phyloP scores from a whole-genome alignment of 345 rosid species.

The Eucalyptus polybractea region DNA sequence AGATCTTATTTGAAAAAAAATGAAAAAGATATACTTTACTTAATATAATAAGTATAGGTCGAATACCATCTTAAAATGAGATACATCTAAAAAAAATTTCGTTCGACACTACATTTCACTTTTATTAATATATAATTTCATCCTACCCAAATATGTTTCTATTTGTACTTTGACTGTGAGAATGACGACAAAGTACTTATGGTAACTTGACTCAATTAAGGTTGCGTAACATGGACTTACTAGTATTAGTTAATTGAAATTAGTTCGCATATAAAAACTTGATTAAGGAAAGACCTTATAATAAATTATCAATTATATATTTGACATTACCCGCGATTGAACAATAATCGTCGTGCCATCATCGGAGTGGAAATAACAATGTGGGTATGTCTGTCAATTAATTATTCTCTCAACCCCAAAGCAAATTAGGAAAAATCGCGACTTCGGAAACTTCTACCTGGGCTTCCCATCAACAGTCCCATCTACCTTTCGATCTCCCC shows the following conservation, averaged over 20 bases:
- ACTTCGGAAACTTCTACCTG: not conserved
- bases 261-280: too few species aligned
- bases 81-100: accelerated
- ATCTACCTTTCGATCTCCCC: not conserved
- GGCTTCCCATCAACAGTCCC: not conserved
- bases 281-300: not conserved
- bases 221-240: not conserved
- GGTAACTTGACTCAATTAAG: not conserved
- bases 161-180: not conserved
- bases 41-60: accelerated
- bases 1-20: not conserved
- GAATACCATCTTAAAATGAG: accelerated
- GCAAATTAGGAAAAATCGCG: not conserved
- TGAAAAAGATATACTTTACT: not conserved
- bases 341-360: not conserved
- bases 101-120: accelerated
- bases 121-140: not conserved
- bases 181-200: not conserved
- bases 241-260: not conserved
- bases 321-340: not conserved
- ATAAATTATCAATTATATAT: too few species aligned
- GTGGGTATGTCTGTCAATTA: not conserved
- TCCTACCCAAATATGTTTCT: not conserved
- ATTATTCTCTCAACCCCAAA: not conserved
- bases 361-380: not conserved